Base-by-base conservation (phyloP, 371 early-diverging fungal species). In the Rhizopus sp. region DNA sequence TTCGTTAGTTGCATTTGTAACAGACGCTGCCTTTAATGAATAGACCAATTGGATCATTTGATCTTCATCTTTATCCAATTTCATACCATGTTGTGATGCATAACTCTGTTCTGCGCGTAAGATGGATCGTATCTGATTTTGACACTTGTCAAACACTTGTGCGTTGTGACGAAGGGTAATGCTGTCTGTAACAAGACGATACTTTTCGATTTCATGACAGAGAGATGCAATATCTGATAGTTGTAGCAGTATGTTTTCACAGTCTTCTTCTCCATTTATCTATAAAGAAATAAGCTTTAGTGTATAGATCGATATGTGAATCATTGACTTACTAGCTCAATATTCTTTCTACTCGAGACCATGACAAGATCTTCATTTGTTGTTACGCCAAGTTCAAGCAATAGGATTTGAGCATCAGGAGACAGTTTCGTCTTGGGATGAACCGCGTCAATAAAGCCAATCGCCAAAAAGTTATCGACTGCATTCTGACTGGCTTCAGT, bases 31-130 rank as follows among this genome's bases (percentile, higher is more conserved):
- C 41, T 76, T 76, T 16, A 76, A 50, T 1, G 77, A 72, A 59
- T 77, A 77, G 0, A 77, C 77, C 8, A 80, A 54, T 42, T 80
- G 80, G n/a, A 80, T 77, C 80, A 80, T 80, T 49, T 80, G 76
- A 50, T 80, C 80, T 40, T 80, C 80, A 29, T 77, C 77, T 17
- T 57, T 63, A 3, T 61, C 59, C 7, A 80, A 49, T 5, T 67
- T 49, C 73, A 77, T 72, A 9, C 75, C 77, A 57, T 73, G 75
- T 23, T 75, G 72, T 3, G 65, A 33, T n/a, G 80, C 77, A 63
- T 80, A 77, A 33, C 75, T 77, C 48, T 75, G 53, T 34, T 75
- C 77, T 1, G 77, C 66, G 29, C 73, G 63, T 13, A 80, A 52
- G 40, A 80, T 80, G 7, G 69, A 70, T 10, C 75, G 69, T 47